phyloP scores from a whole-genome alignment of 2,329 filamentous ascomycete genomes.

The Fusarium bulbicola region DNA sequence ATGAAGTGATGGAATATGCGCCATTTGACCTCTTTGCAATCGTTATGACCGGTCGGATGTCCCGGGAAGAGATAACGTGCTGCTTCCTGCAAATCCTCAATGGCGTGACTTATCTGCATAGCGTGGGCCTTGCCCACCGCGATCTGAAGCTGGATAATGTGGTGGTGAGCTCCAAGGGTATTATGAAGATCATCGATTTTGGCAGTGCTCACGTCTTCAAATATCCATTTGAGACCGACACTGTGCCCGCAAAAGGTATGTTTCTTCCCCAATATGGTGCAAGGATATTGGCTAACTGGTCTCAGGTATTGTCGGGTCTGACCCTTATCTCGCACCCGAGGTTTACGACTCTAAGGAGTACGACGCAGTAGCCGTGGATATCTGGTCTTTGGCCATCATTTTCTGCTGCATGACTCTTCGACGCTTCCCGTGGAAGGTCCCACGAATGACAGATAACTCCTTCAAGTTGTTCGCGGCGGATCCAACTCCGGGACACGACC shows the following conservation, averaged over 20 bases:
- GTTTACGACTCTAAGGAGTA: constrained; percentile 95
- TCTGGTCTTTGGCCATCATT: constrained; percentile 98
- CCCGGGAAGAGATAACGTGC: constrained; percentile 87
- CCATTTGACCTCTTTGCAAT: constrained; percentile 96
- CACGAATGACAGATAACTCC: constrained; percentile 89
- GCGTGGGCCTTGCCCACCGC: constrained; percentile 92
- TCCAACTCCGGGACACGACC: constrained; percentile 78
- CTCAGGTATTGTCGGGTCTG: constrained; percentile 76
- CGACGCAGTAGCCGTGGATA: constrained; percentile 91
- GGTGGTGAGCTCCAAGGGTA: constrained; percentile 93
- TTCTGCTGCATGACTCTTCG: constrained; percentile 98
- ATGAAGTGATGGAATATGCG: constrained; percentile 98
- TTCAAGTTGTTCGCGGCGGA: constrained; percentile 91
- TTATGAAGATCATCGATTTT: constrained; percentile 99
- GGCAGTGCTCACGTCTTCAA: constrained; percentile 96
- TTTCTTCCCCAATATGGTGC: background rate
- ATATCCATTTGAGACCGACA: constrained; percentile 90
- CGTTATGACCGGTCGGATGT: constrained; percentile 99
- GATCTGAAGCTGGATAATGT: constrained; percentile 98
- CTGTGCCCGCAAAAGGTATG: constrained; percentile 51
- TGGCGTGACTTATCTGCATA: constrained; percentile 93
- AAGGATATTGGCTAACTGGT: constrained; percentile 2
- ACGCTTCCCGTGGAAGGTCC: constrained; percentile 97
- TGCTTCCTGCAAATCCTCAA: constrained; percentile 94
- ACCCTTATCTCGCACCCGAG: constrained; percentile 96